Base-by-base conservation (phyloP, 2,329 filamentous ascomycete genomes). In the Phialocephala subalpina region DNA sequence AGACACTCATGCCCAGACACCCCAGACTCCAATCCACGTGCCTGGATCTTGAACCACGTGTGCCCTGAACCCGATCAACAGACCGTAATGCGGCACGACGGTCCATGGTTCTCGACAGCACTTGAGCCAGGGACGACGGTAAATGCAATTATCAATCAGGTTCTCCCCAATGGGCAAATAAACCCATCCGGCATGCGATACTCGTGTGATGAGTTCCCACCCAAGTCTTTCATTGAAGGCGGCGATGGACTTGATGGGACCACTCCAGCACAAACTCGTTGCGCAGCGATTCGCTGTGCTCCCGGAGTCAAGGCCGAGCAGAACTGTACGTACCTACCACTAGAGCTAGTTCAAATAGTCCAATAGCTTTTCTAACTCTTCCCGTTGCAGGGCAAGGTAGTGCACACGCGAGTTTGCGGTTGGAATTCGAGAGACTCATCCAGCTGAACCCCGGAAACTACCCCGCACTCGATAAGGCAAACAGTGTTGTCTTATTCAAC, bases 151-250 rank as follows among this genome's bases (percentile, higher is more conserved):
- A 36, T 6, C 7, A 53, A 62, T 27, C 40, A 27, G 20, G 33
- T 27, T 40, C 11, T 18, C 29, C 27, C 16, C 33, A 25, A n/a
- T n/a, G n/a, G n/a, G n/a, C 35, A n/a, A 45, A 45, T 22, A 6
- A 35, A 55, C n/a, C 25, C 14, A 42, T 71, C 69, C 14, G 20
- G 56, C 18, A 25, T 74, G 2, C 60, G 64, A 18, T 77, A 77
- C 64, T 67, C 68, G n/a, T 76, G 74, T 63, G 75, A 77, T 58
- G 75, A 76, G 65, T 77, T 76, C 56, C 75, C 75, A 3, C 71
- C 74, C 0, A 72, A 69, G 3, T 68, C 68, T 6, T 77, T 70
- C 68, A 64, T 76, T 45, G 73, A 76, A 66, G 75, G 74, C 42
- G 74, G 74, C 38, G 38, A 11, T 22, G 36, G 36, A 25, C 14